phyloP scores from a whole-genome alignment of 257 asterid genomes.

The Solanum rostratum region DNA sequence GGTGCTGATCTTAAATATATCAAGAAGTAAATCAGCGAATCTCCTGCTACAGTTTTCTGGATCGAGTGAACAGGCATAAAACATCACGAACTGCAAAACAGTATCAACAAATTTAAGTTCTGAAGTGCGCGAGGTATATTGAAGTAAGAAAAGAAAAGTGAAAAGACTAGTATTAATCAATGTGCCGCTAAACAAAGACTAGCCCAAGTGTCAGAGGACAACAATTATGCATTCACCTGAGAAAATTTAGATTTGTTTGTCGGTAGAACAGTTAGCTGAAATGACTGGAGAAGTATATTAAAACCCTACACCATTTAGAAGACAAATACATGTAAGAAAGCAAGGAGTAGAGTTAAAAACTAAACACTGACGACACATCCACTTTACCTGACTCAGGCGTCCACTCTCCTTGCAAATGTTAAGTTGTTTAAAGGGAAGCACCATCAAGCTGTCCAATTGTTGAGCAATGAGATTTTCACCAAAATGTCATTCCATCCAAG shows the following conservation, averaged over 20 bases:
- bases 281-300: constrained; percentile 70
- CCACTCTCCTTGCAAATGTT: constrained; percentile 43
- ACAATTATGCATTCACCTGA: constrained; percentile 42
- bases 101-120: not conserved
- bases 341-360: not conserved
- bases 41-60: constrained; percentile 61
- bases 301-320: constrained; percentile 40
- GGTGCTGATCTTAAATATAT: constrained; percentile 28
- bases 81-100: constrained; percentile 67
- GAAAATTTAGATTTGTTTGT: constrained; percentile 82
- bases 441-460: constrained; percentile 71
- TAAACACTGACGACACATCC: not conserved
- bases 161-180: not conserved
- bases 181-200: too few species aligned
- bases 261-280: constrained; percentile 66
- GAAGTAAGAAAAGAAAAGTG: not conserved
- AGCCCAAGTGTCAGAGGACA: not conserved
- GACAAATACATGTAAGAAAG: not conserved
- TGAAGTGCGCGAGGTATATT: not conserved
- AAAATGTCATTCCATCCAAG: constrained; percentile 31
- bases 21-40: constrained; percentile 36
- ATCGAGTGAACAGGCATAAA: constrained; percentile 91
- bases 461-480: constrained; percentile 45
- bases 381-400: constrained; percentile 45
- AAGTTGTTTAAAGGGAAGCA: constrained; percentile 64